Conservation (phyloP, 441 rosid genomes). For the Francoa sonchifolia region DNA sequence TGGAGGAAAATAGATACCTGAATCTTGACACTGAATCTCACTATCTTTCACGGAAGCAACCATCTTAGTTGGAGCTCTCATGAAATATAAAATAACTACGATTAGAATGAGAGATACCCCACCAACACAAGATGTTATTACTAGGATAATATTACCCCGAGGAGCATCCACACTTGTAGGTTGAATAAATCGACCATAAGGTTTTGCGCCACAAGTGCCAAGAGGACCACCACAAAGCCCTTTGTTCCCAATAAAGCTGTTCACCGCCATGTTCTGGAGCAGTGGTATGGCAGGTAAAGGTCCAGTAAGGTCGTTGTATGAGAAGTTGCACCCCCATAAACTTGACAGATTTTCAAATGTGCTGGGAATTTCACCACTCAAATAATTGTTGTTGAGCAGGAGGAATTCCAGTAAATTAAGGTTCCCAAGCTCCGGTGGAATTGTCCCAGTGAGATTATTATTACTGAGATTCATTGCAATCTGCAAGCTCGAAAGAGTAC, state of each 20-base stretch:
- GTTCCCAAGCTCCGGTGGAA: conserved; percentile 71
- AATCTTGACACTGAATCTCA: conserved; percentile 34
- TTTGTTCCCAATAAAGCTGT: conserved; percentile 58
- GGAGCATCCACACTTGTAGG: conserved; percentile 23
- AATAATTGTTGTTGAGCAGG: conserved; percentile 63
- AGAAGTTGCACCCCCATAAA: conserved; percentile 82
- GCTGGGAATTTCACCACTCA: conserved; percentile 63
- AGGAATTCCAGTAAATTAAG: conserved; percentile 63
- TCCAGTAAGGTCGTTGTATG: conserved; percentile 74
- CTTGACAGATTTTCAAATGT: conserved; percentile 70
- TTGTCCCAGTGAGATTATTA: conserved; percentile 50
- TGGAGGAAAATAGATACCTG: conserved; percentile 69
- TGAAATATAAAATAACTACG: conserved; percentile 43
- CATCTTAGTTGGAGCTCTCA: conserved; percentile 39
- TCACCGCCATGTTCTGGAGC: conserved; percentile 60
- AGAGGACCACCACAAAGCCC: conserved; percentile 86
- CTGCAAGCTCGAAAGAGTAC: conserved; percentile 77
- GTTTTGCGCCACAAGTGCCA: conserved; percentile 30
- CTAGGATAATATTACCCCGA: conserved; percentile 45
- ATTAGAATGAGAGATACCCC: conserved; percentile 73
- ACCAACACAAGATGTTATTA: conserved; percentile 51
- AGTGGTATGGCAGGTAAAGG: conserved; percentile 44
- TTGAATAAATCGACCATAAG: conserved; percentile 24
- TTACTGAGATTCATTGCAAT: conserved; percentile 87
- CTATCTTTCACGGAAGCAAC: conserved; percentile 40